Base-by-base conservation (phyloP, 441 rosid species). In the Bocquillonia castaneifolia region DNA sequence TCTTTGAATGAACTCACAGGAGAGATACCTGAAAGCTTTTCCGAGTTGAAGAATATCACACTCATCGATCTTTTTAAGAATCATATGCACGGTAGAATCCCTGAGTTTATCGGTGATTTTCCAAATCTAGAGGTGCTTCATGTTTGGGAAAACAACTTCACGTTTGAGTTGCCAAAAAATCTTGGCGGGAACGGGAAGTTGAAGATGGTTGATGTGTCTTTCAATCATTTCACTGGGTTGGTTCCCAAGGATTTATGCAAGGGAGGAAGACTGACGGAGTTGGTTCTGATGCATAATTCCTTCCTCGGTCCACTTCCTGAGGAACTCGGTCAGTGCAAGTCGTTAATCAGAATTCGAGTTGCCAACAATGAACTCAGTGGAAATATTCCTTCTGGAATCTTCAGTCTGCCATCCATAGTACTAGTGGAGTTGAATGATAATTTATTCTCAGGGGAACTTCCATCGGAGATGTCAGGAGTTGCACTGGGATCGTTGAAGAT, bases 131-230 rank as follows among this genome's bases (percentile, higher is more conserved):
- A 88, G 68, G 86, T 77, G 26, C 80, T 93, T 40, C 79, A 82
- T 22, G 72, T 93, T 0, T 93, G 97, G 97, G 85, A 68, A 42
- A 93, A 92, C 82, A 85, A 93, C 75, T 90, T 90, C 81, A 86
- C 93, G 20, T 60, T 67, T 57, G 79, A 75, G 47, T 58, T 93
- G 23, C 98, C 98, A 3, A 71, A 60, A 79, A 85, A 73, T 78
- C 83, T 93, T 2, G 98, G 98, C 34, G 77, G 82, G 58, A 93
- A 76, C 64, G 87, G 89, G 53, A 83, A 78, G 81, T 74, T 93
- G 13, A 42, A 4, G 22, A 26, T n/a, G 59, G 79, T 93, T 9
- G 98, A 93, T 62, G 96, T 87, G 7, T 70, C 93, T 17, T 8
- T 36, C 0, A 93, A 93, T 74, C 93, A 86, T 60, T 75, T 93